phyloP scores from a whole-genome alignment of 495 filamentous ascomycete genomes.

The Eremomyces bilateralis region DNA sequence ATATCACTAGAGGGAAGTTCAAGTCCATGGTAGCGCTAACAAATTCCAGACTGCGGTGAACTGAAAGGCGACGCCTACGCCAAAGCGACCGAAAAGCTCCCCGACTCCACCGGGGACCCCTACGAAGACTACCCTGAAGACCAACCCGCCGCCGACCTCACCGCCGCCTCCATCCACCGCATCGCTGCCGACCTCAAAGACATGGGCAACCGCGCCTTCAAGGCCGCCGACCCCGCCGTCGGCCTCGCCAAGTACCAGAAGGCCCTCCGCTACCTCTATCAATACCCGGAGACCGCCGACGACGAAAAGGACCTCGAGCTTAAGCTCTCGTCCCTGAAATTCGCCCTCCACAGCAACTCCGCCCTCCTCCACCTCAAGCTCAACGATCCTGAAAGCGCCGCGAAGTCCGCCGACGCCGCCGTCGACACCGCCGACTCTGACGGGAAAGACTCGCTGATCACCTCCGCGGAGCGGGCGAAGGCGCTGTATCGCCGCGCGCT shows the following conservation, averaged over 20 bases:
- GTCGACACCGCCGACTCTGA: conserved; percentile 41
- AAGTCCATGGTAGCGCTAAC: conserved; percentile 2
- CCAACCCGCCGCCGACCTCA: conserved; percentile 31
- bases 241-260: conserved; percentile 95
- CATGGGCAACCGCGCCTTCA: conserved; percentile 83
- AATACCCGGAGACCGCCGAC: conserved; percentile 51
- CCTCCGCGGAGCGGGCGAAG: conserved; percentile 69
- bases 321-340: conserved; percentile 50
- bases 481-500: conserved; percentile 63
- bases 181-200: conserved; percentile 80
- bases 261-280: conserved; percentile 80
- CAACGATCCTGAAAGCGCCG: conserved; percentile 41
- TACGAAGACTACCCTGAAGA: conserved; percentile 98
- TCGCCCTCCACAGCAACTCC: conserved; percentile 56
- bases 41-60: conserved; percentile 54
- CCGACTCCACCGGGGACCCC: conserved; percentile 68
- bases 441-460: too few relatives aligned
- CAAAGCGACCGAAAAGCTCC: conserved; percentile 33
- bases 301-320: conserved; percentile 43
- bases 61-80: conserved; percentile 47
- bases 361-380: conserved; percentile 68
- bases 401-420: conserved; percentile 48
- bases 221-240: conserved; percentile 41
- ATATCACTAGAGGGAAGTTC: not conserved
- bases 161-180: conserved; percentile 43